Evolutionary conservation across 2,329 filamentous ascomycete genomes (phyloP), one percentile per base, ranked within the genome.

Genomic region (Colletotrichum caudatum): DNA sequence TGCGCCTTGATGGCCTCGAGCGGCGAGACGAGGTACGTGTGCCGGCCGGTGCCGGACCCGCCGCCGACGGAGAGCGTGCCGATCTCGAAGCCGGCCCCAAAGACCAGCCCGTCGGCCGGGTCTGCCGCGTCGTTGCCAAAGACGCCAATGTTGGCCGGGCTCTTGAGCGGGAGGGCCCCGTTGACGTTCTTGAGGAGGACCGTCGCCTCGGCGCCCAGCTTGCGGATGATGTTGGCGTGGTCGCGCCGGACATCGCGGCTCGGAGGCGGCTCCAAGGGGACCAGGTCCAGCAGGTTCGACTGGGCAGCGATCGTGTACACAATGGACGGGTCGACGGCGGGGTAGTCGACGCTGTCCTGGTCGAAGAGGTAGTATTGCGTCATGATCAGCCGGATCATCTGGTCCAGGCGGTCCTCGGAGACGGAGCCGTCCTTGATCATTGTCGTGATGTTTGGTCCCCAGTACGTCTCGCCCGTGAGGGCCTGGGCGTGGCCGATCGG

Each of bases 61-160:
- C 90, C 91, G 57, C 90, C 91, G 87, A 92, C 91, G 29, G 89
- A 90, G 6, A 93, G 82, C 0, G 90, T 88, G 20, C 90, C 90
- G 23, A 83, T 82, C 74, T 89, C 85, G 75, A 91, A 93, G 6
- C 86, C 87, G 7, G 86, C 83, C 5, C 69, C 67, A 2, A 66
- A 73, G 16, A 70, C 66, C 1, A 59, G 54, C 1, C 70, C 70
- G 20, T 73, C 59, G 29, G 58, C 39, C 1, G 70, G 70, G 77
- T 93, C 91, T 2, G 75, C 75, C 76, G 91, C 93, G 9, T 86
- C 82, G 77, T 93, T 93, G 5, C 92, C 91, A 71, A 93, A 88
- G 65, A 91, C 82, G 9, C 87, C 89, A 9, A 91, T 84, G 74
- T 84, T 85, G 74, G 83, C 68, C 73, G 86, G 85, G 64, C 83